Evolutionary conservation across 2,329 filamentous ascomycete species (phyloP).

Genomic region (Aspergillus sp.): DNA sequence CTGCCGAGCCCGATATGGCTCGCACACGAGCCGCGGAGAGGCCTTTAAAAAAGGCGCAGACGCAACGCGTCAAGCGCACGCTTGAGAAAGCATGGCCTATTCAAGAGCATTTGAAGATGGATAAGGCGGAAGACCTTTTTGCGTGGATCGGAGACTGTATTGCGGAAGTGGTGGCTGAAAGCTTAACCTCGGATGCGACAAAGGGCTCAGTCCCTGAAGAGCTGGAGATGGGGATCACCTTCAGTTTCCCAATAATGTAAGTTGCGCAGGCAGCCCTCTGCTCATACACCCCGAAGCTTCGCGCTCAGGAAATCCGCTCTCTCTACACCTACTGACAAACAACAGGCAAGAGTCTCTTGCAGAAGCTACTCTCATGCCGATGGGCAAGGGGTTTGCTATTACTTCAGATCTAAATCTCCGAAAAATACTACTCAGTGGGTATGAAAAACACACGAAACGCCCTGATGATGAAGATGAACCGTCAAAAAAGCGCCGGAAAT

Average conservation of each 20-base stretch:
- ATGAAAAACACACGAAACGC: conserved; percentile 51
- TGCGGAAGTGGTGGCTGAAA: conserved; percentile 66
- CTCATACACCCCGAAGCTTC: neutral
- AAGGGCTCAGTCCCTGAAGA: conserved; percentile 44
- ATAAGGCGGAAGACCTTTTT: conserved; percentile 74
- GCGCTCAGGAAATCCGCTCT: neutral
- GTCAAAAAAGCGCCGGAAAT: conserved; percentile 45
- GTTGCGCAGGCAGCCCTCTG: conserved; percentile 16
- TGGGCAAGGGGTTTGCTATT: conserved; percentile 60
- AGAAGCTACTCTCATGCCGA: conserved; percentile 57
- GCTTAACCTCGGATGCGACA: conserved; percentile 40
- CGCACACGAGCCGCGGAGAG: conserved; percentile 35
- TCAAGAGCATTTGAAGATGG: conserved; percentile 56
- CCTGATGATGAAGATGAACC: conserved; percentile 40
- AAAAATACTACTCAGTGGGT: conserved; percentile 55
- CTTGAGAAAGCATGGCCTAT: conserved; percentile 56
- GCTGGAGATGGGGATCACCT: conserved; percentile 50
- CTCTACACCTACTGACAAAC: neutral
- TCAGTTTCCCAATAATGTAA: conserved; percentile 53
- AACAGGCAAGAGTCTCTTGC: conserved; percentile 52
- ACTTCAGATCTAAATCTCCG: conserved; percentile 56
- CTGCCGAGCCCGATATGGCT: conserved; percentile 36
- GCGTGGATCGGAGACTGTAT: conserved; percentile 80
- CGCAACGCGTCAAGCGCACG: conserved; percentile 48
- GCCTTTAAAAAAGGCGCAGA: conserved; percentile 47